These are phyloP conservation scores for Agrocybe pediades DNA, from an alignment of 768 basidiomycete species.

Conservation along the genomic window DNA sequence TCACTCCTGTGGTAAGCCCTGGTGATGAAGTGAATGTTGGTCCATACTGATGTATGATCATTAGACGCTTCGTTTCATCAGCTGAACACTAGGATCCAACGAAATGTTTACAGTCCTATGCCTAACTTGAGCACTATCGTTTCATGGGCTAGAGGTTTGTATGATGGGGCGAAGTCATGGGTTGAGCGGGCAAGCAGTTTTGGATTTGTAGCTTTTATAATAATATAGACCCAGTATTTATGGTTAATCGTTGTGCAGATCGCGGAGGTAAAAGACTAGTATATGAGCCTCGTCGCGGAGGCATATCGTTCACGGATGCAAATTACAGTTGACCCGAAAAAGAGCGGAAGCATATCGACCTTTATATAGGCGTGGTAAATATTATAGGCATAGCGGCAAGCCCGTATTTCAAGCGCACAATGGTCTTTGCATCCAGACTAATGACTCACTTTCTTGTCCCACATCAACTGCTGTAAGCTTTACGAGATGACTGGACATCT, in stretches of 20 bases:
- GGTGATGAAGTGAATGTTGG: not conserved
- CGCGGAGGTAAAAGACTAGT: no score
- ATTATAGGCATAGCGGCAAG: not conserved
- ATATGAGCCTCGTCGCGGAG: not conserved
- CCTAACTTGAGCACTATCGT: no score
- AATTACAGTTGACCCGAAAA: constrained; percentile 11
- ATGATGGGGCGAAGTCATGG: no score
- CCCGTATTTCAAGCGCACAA: constrained; percentile 11
- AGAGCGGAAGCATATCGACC: constrained; percentile 4
- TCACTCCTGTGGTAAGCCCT: not conserved
- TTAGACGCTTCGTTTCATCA: not conserved
- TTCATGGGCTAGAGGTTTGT: no score
- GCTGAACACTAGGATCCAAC: not conserved
- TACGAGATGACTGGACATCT: no score
- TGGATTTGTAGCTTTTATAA: no score
- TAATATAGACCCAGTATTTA: no score
- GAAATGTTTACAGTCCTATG: no score
- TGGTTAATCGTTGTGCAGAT: no score
- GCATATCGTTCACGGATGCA: not conserved
- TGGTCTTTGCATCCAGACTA: constrained; percentile 9
- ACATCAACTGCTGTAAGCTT: not conserved
- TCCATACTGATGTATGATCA: not conserved
- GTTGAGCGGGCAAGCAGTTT: no score
- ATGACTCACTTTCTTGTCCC: constrained; percentile 6
- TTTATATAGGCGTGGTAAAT: constrained; percentile 12